Evolutionary conservation across 352 stramenopile genomes (phyloP).

Genomic region (Phytophthora syringae): DNA sequence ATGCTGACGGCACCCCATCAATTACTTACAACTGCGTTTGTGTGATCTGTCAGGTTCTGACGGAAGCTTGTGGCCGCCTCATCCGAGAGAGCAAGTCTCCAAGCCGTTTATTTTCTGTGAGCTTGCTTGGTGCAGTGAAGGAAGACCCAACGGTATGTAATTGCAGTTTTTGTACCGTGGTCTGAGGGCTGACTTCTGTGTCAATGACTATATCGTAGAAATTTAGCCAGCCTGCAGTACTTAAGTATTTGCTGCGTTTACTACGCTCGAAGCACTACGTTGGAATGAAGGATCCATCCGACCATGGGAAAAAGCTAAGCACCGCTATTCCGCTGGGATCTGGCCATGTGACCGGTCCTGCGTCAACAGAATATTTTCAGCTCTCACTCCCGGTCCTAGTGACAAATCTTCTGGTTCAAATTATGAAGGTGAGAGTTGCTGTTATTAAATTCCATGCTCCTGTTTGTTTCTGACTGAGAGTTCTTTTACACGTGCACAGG

Average conservation of each 20-base stretch:
- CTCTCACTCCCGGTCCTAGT: conserved; percentile 77
- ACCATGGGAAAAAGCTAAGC: conserved; percentile 40
- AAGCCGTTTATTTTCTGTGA: conserved; percentile 66
- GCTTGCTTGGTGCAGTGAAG: conserved; percentile 64
- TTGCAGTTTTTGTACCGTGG: background rate
- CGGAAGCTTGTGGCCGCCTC: conserved; percentile 50
- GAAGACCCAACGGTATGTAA: conserved; percentile 49
- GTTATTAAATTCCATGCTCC: background rate
- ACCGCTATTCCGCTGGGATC: conserved; percentile 24
- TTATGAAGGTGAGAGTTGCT: conserved; percentile 56
- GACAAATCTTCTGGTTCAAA: conserved; percentile 68
- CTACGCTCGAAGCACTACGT: conserved; percentile 86
- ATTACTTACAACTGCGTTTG: background rate
- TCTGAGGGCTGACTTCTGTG: background rate
- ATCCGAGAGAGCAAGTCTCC: conserved; percentile 64
- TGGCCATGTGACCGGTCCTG: conserved; percentile 12
- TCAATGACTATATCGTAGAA: conserved; percentile 28
- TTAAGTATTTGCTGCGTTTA: conserved; percentile 83
- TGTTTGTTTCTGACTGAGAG: conserved; percentile 1
- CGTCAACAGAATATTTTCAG: conserved; percentile 44
- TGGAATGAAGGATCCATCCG: conserved; percentile 45
- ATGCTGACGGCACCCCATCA: no score
- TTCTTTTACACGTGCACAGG: conserved; percentile 25
- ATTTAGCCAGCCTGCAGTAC: conserved; percentile 58
- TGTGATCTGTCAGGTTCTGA: conserved; percentile 47